Conservation (phyloP, 2,329 filamentous ascomycete species). For the Aurifilum marmelostoma region DNA sequence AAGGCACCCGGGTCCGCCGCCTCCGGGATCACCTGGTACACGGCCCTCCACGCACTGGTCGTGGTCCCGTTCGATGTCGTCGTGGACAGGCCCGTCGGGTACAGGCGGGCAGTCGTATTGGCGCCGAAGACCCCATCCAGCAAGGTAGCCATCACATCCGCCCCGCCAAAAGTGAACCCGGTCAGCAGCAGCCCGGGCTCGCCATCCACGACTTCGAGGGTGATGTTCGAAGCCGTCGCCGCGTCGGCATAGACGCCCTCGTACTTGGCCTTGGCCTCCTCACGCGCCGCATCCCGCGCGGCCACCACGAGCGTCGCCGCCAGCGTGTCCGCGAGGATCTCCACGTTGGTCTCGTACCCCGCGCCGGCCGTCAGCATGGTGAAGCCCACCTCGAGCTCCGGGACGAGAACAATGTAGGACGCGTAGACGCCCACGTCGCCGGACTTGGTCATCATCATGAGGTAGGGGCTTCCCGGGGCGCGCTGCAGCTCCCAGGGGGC, state of each 20-base stretch:
- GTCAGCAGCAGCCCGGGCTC: slow-evolving; percentile 37
- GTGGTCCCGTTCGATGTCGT: slow-evolving; percentile 33
- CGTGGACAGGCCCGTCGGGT: slow-evolving; percentile 38
- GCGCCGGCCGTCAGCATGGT: slow-evolving; percentile 37
- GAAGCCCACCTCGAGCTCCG: slow-evolving; percentile 41
- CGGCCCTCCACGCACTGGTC: slow-evolving; percentile 38
- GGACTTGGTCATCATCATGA: slow-evolving; percentile 35
- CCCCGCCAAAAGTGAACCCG: slow-evolving; percentile 40
- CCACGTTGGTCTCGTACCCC: slow-evolving; percentile 34
- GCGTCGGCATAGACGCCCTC: slow-evolving; percentile 34
- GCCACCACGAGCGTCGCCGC: slow-evolving; percentile 37
- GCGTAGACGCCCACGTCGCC: slow-evolving; percentile 40
- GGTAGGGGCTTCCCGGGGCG: slow-evolving; percentile 7
- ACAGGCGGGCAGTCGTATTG: slow-evolving; percentile 38
- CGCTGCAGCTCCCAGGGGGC: slow-evolving; percentile 43
- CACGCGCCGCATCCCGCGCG: slow-evolving; percentile 36
- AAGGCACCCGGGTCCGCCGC: slow-evolving; percentile 37
- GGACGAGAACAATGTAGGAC: slow-evolving; percentile 39
- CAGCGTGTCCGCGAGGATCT: slow-evolving; percentile 36
- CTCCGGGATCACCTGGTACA: slow-evolving; percentile 38
- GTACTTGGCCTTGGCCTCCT: slow-evolving; percentile 36
- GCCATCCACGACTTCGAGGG: slow-evolving; percentile 36
- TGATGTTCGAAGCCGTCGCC: slow-evolving; percentile 35
- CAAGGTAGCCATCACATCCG: slow-evolving; percentile 36
- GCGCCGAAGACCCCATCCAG: slow-evolving; percentile 33